Evolutionary conservation across 2,329 filamentous ascomycete genomes (phyloP), one percentile per base, ranked within the genome.

Genomic region (Beauveria scarabaeidicola): DNA sequence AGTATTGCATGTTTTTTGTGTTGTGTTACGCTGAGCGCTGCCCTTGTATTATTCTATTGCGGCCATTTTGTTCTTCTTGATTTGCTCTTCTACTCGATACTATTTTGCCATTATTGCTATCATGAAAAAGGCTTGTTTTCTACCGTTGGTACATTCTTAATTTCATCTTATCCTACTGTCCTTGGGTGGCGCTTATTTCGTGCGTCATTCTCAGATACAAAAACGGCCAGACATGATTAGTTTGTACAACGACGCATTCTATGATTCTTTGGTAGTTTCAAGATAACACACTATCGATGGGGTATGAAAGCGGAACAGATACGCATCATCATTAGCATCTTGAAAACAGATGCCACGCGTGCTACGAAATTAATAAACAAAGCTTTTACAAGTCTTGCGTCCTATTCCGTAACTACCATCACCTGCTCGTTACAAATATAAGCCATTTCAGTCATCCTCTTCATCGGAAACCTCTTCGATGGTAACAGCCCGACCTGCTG

Each of bases 381-480:
- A 40, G 19, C 17, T 11, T 27, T 9, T 9, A 27, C 27, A 19
- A 5, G 25, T 46, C n/a, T 32, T 11, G 15, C n/a, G 27, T 36
- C 19, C 41, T 23, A 27, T 55, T 10, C 6, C 15, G 10, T 6
- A 13, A 21, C 25, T 21, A 6, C 3, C 25, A 10, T 23, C n/a
- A 55, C 19, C 19, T 8, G 21, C n/a, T 47, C 7, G n/a, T 27
- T 40, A 15, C 43, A 47, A 40, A 10, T 27, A 36, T n/a, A 27
- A 15, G 3, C 47, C 36, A 29, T 56, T 74, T 60, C 73, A 70
- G 36, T 69, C 70, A 19, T 70, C 74, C 38, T 72, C 72, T 1
- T 75, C 73, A 57, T 77, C 75, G 2, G 66, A 66, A 10, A 67
- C 73, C 58, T 80, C 78, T 63, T 80, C 77, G 6, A 81, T 72